Conservation (phyloP, 805 yeast genomes). For the Metschnikowia koreensis region DNA sequence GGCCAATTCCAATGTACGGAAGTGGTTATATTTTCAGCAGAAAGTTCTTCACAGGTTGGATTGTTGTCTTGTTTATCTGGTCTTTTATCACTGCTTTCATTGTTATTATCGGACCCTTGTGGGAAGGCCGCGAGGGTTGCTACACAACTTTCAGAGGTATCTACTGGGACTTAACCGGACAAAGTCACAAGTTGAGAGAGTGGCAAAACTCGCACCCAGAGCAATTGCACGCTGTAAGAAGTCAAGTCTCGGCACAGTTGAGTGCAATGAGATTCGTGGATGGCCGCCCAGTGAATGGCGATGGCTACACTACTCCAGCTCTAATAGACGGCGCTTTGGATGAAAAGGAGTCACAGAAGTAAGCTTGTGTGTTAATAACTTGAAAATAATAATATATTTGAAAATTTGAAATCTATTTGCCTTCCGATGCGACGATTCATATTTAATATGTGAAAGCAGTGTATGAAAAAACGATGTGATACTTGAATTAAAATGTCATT, state of each 20-base stretch:
- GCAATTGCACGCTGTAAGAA: slow-evolving; percentile 66
- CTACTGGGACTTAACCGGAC: slow-evolving; percentile 84
- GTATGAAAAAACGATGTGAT: too few species aligned
- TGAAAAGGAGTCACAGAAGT: slow-evolving; percentile 1
- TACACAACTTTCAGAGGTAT: slow-evolving; percentile 68
- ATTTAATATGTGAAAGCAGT: too few species aligned
- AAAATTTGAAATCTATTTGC: not conserved
- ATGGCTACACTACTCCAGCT: slow-evolving; percentile 12
- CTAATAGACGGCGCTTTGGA: slow-evolving; percentile 17
- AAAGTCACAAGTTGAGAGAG: slow-evolving; percentile 62
- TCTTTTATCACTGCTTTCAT: slow-evolving; percentile 61
- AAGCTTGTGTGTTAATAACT: not conserved
- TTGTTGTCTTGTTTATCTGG: slow-evolving; percentile 80
- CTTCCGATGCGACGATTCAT: too few species aligned
- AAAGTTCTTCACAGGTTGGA: slow-evolving; percentile 85
- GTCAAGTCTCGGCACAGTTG: slow-evolving; percentile 48
- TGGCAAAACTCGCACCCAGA: slow-evolving; percentile 81
- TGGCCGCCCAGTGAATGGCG: slow-evolving; percentile 11
- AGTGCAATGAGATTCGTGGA: slow-evolving; percentile 10
- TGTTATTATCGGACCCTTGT: slow-evolving; percentile 67
- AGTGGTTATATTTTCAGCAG: slow-evolving; percentile 70
- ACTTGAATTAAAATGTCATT: too few species aligned
- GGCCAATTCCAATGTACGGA: slow-evolving; percentile 98
- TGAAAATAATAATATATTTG: not conserved
- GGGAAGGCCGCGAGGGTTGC: slow-evolving; percentile 71